phyloP scores from a whole-genome alignment of 176 grass and related monocot species.

The Secale cereale region DNA sequence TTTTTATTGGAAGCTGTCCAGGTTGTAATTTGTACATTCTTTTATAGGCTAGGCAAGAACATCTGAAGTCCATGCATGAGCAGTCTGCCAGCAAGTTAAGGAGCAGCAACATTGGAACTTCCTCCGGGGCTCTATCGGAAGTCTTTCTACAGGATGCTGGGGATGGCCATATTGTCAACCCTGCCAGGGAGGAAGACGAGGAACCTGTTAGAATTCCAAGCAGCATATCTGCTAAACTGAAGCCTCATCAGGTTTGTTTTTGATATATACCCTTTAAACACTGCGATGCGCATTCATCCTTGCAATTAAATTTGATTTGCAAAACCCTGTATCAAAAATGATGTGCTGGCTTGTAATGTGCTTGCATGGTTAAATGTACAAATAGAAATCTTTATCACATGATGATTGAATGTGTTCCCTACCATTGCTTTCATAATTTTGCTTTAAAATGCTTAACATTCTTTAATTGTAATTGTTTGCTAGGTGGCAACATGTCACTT shows the following conservation, averaged over 20 bases:
- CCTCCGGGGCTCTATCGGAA: slow-evolving; percentile 38
- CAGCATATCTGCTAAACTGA: slow-evolving; percentile 92
- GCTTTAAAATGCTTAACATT: neutral
- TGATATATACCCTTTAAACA: neutral
- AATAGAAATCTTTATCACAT: slow-evolving; percentile 2
- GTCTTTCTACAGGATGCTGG: slow-evolving; percentile 45
- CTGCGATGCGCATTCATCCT: neutral
- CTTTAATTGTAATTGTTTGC: neutral
- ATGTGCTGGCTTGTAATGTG: neutral
- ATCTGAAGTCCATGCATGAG: slow-evolving; percentile 95
- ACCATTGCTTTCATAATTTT: neutral
- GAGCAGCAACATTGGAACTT: slow-evolving; percentile 30
- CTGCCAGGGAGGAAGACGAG: slow-evolving; percentile 86
- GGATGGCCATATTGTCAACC: slow-evolving; percentile 82
- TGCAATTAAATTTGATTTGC: slow-evolving; percentile 8
- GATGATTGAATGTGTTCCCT: neutral
- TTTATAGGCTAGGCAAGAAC: slow-evolving; percentile 94
- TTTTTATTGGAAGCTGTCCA: neutral
- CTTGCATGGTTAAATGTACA: neutral
- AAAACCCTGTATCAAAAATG: neutral
- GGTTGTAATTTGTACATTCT: slow-evolving; percentile 22
- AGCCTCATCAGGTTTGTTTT: slow-evolving; percentile 74
- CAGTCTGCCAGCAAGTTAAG: slow-evolving; percentile 68
- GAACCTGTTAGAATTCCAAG: slow-evolving; percentile 79
- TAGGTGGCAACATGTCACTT: neutral